Percentiles rank a stretch among this genome's conserved stretches.
These are phyloP conservation scores for Aureobasidium leucospermi DNA, from an alignment of 2,329 filamentous ascomycete genomes.

Conservation along the genomic window DNA sequence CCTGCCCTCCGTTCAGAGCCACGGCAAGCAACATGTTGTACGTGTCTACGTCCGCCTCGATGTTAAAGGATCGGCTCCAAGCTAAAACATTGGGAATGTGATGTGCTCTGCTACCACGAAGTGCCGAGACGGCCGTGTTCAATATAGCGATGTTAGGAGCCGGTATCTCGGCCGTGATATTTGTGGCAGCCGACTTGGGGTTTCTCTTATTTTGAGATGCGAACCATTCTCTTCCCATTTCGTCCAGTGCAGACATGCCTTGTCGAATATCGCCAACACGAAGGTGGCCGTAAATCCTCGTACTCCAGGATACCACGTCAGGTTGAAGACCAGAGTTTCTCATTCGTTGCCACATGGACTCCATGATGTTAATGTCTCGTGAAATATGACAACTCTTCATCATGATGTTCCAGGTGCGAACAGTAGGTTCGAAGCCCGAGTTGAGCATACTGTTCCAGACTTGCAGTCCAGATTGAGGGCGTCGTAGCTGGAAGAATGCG, in stretches of 20 bases:
- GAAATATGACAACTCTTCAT: conserved; percentile 61
- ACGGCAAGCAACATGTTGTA: conserved; percentile 27
- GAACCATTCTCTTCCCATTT: conserved; percentile 58
- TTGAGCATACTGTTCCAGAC: conserved; percentile 52
- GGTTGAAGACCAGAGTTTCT: conserved; percentile 49
- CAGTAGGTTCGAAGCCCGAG: conserved; percentile 50
- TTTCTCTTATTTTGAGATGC: conserved; percentile 20
- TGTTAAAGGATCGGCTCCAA: conserved; percentile 32
- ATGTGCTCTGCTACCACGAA: conserved; percentile 46
- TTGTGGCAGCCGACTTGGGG: neutral
- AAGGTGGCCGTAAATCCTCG: conserved; percentile 60
- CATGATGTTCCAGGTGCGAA: conserved; percentile 65
- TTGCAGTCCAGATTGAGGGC: conserved; percentile 39
- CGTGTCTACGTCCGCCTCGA: conserved; percentile 27
- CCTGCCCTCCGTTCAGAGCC: conserved; percentile 22
- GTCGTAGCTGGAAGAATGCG: conserved; percentile 38
- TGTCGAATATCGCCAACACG: conserved; percentile 44
- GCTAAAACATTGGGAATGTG: conserved; percentile 48
- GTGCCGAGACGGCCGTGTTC: conserved; percentile 61
- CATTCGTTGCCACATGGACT: conserved; percentile 62
- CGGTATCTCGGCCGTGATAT: conserved; percentile 32
- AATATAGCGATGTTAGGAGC: conserved; percentile 58
- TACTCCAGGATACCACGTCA: conserved; percentile 62
- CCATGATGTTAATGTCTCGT: conserved; percentile 52
- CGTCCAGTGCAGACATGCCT: conserved; percentile 57